Conservation (phyloP, 2,329 filamentous ascomycete species). For the Aspergillus fumigatus region DNA sequence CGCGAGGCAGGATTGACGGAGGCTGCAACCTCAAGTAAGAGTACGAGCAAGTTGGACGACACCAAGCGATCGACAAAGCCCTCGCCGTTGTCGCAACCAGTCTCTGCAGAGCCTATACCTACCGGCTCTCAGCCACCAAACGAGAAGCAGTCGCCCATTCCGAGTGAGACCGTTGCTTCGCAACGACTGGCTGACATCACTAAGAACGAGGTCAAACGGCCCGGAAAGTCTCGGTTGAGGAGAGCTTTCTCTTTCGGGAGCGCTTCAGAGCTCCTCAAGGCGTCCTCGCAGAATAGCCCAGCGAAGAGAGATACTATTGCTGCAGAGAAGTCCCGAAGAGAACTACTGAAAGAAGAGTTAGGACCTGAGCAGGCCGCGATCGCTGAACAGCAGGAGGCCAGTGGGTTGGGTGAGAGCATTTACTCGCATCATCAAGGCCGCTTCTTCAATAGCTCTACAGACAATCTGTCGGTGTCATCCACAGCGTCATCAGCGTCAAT, state of each 20-base stretch:
- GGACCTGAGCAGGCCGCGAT: conserved; percentile 90
- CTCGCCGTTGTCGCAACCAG: conserved; percentile 70
- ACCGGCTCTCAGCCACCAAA: conserved; percentile 21
- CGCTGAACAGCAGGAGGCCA: conserved; percentile 85
- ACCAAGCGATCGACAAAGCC: conserved; percentile 62
- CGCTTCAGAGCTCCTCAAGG: conserved; percentile 80
- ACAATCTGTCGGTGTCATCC: conserved; percentile 65
- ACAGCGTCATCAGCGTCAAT: conserved; percentile 47
- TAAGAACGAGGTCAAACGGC: conserved; percentile 70
- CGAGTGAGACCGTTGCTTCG: conserved; percentile 62
- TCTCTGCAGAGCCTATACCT: conserved; percentile 42
- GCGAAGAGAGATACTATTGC: conserved; percentile 42
- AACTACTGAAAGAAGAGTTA: conserved; percentile 61
- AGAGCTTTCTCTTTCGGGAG: conserved; percentile 96
- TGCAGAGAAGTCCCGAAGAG: conserved; percentile 59
- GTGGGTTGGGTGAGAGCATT: conserved; percentile 86
- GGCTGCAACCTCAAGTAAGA: conserved; percentile 16
- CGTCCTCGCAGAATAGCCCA: conserved; percentile 59
- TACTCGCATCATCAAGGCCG: conserved; percentile 75
- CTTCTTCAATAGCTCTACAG: conserved; percentile 84
- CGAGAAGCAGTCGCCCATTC: conserved; percentile 29
- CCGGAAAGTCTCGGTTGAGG: conserved; percentile 80
- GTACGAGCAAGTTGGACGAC: conserved; percentile 57
- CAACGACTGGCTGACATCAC: conserved; percentile 84
- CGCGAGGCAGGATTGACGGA: conserved; percentile 21